Evolutionary conservation across 2,329 filamentous ascomycete genomes (phyloP).

Genomic region (Exutisphaerella laricina): DNA sequence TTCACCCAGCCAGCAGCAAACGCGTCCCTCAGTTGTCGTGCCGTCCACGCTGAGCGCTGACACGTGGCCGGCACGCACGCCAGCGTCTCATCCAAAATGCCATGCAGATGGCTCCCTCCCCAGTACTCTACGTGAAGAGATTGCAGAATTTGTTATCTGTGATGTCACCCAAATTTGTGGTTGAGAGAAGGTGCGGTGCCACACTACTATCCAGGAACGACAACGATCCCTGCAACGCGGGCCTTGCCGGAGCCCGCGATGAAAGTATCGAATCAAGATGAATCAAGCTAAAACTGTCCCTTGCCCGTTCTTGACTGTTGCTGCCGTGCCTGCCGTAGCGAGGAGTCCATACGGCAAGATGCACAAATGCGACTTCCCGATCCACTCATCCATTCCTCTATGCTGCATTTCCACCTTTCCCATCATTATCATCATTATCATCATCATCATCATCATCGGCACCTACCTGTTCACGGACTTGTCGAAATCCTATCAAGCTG

Average conservation of each 20-base stretch:
- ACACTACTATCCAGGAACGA: conserved; percentile 5
- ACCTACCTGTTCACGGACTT: too few relatives aligned
- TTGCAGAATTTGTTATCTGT: conserved; percentile 13
- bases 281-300: too few relatives aligned
- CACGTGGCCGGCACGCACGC: conserved; percentile 3
- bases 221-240: conserved; percentile 4
- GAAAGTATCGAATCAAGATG: too few relatives aligned
- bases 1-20: too few relatives aligned
- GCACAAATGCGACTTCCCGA: too few relatives aligned
- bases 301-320: background rate
- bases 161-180: conserved; percentile 7
- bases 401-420: too few relatives aligned
- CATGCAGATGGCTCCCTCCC: conserved; percentile 9
- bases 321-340: conserved; percentile 1
- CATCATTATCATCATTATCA: too few relatives aligned
- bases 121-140: conserved; percentile 17
- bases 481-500: too few relatives aligned
- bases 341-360: conserved; percentile 7
- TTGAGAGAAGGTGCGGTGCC: conserved; percentile 15
- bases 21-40: background rate
- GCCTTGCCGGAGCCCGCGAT: conserved; percentile 7
- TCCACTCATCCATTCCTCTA: conserved; percentile 10
- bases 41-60: background rate
- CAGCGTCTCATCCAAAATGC: background rate
- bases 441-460: too few relatives aligned